These are phyloP conservation scores for Phalaenopsis aphrodite DNA, from an alignment of 106 monocot species.

Conservation along the genomic window DNA sequence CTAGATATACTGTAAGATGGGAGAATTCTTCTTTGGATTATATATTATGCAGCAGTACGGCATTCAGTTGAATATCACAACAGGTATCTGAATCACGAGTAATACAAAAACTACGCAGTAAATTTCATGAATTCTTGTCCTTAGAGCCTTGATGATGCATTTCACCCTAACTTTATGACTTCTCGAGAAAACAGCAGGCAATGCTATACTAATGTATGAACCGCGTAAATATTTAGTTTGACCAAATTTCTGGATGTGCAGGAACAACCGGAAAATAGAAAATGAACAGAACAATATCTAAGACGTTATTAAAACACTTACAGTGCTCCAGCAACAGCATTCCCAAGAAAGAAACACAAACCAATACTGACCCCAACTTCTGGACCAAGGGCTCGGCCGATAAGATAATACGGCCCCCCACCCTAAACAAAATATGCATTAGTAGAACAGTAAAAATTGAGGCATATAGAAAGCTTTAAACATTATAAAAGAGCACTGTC, in stretches of 20 bases:
- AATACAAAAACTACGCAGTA: neutral
- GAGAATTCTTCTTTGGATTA: no score
- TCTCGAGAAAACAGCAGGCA: neutral
- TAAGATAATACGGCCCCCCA: conserved; percentile 98
- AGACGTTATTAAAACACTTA: conserved; percentile 29
- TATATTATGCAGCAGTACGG: neutral
- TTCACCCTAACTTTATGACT: neutral
- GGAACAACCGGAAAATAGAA: neutral
- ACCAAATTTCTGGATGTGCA: neutral
- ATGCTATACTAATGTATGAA: neutral
- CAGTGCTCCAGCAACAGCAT: conserved; percentile 98
- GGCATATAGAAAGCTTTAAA: neutral
- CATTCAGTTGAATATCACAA: neutral
- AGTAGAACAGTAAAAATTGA: neutral
- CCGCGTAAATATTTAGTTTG: neutral
- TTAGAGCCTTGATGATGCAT: neutral
- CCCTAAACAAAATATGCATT: conserved; percentile 32
- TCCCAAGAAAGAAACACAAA: conserved; percentile 94
- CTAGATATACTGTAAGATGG: no score
- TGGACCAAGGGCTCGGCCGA: conserved; percentile 95
- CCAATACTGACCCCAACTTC: conserved; percentile 99
- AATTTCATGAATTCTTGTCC: neutral
- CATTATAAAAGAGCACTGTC: neutral
- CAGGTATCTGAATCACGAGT: neutral
- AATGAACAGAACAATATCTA: conserved; percentile 1